Evolutionary conservation across 768 basidiomycete species (phyloP), one percentile per base, ranked within the genome.

Genomic region (Austroboletus eburneus): DNA sequence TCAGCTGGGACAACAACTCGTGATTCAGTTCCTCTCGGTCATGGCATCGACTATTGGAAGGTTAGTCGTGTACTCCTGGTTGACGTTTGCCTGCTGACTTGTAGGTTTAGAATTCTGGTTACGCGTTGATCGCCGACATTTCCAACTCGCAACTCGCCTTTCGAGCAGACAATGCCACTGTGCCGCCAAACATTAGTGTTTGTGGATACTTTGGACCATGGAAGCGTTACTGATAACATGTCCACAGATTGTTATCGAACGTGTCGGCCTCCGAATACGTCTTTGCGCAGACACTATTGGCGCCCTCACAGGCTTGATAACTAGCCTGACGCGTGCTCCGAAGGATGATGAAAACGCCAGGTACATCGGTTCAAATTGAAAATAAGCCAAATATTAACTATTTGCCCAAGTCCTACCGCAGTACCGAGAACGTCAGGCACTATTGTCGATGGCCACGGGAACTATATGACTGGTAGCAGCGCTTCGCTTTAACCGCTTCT

Each of bases 261-360:
- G 68, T 13, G 66, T 80, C 29, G 69, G 67, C 16, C 62, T 91
- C 5, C 73, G 73, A 33, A 54, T 89, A 36, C 83, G 86, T 59
- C 71, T 90, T 21, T 90, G 87, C 58, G 89, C 91, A 10, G 90
- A 92, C 62, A 87, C 88, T 1, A 65, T 85, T 45, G 65, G 72
- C 7, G 77, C 79, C 1, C 64, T 91, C 23, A 69, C 74, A 1
- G 71, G 74, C 5, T 79, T 90, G 56, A 71, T 74, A 25, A 62
- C 68, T 20, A 79, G 83, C 56, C 54, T 87, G 42, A 62, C 65
- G 2, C 66, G 71, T n/a, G 57, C 71, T 7, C 73, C 79, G 55
- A 66, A 65, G 24, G 56, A 70, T 21, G 50, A 33, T 23, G 24
- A 63, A 5, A 58, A 61, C 7, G 63, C 67, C 14, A 24, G 27